Evolutionary conservation across 345 rosid species (phyloP).

Genomic region (Hibiscus syriacus): DNA sequence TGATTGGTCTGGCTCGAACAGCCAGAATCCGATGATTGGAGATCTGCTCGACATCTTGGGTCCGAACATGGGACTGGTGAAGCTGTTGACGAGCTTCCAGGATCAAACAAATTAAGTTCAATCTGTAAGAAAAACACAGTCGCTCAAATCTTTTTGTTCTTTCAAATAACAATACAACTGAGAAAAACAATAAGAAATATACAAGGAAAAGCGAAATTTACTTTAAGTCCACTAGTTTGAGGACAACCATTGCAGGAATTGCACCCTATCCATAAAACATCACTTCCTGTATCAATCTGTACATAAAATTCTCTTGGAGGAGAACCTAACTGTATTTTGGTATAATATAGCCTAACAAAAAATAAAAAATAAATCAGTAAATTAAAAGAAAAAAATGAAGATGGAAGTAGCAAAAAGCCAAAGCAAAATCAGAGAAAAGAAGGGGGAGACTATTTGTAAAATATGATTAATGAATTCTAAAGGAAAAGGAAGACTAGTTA

Average conservation of each 20-base stretch:
- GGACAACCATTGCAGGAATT: slow-evolving; percentile 87
- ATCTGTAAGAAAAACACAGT: slow-evolving; percentile 39
- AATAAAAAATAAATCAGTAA: neutral
- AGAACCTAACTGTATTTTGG: slow-evolving; percentile 70
- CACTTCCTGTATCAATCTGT: slow-evolving; percentile 96
- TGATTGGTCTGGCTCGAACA: slow-evolving; percentile 57
- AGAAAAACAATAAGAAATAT: slow-evolving; percentile 1
- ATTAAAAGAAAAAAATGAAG: no score
- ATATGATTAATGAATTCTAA: neutral
- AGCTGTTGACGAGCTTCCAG: slow-evolving; percentile 70
- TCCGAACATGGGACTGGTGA: slow-evolving; percentile 63
- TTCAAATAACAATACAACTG: neutral
- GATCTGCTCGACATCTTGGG: slow-evolving; percentile 55
- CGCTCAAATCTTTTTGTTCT: neutral
- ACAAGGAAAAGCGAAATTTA: slow-evolving; percentile 19
- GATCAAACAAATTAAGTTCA: slow-evolving; percentile 71
- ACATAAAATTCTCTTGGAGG: slow-evolving; percentile 86
- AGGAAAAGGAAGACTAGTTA: neutral
- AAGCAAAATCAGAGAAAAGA: neutral
- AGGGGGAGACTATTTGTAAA: neutral
- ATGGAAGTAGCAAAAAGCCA: neutral
- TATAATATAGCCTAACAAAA: slow-evolving; percentile 64
- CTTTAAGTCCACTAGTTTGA: slow-evolving; percentile 69
- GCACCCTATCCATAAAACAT: slow-evolving; percentile 94
- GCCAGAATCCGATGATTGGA: slow-evolving; percentile 58